A percentile compares a stretch with the other conserved stretches of the same genome.
These are phyloP conservation scores for Tulasnella sp. DNA, from an alignment of 768 basidiomycete species.

Conservation along the genomic window DNA sequence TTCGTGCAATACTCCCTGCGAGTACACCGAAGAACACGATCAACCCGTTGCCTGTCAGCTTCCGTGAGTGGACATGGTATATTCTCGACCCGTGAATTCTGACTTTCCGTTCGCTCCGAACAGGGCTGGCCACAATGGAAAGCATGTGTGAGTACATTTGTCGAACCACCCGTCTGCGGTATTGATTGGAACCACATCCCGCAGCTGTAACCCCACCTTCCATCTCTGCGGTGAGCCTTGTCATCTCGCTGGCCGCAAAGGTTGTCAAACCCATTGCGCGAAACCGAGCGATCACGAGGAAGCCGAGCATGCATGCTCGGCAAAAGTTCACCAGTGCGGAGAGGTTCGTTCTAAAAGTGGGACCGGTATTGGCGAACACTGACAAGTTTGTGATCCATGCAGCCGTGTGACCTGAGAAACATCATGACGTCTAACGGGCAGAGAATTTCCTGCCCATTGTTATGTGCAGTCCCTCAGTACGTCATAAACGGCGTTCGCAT, in stretches of 20 bases:
- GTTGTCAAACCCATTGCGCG: slow-evolving; percentile 47
- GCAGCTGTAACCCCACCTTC: slow-evolving; percentile 45
- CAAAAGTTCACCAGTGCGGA: slow-evolving; percentile 48
- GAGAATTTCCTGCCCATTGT: slow-evolving; percentile 37
- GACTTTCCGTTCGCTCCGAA: background rate
- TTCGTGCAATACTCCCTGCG: slow-evolving; percentile 39
- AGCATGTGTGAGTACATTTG: slow-evolving; percentile 41
- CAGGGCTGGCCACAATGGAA: slow-evolving; percentile 53
- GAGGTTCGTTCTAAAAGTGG: slow-evolving; percentile 30
- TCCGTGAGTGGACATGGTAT: slow-evolving; percentile 34
- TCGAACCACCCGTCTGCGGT: too few relatives aligned
- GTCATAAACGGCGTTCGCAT: background rate
- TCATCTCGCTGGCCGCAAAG: slow-evolving; percentile 38
- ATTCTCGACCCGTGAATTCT: background rate
- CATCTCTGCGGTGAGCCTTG: slow-evolving; percentile 53
- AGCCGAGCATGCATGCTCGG: slow-evolving; percentile 47
- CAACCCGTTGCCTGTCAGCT: slow-evolving; percentile 35
- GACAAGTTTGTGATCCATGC: background rate
- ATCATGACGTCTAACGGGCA: slow-evolving; percentile 28
- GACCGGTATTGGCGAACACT: background rate
- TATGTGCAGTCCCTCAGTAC: slow-evolving; percentile 30
- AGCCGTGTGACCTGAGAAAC: slow-evolving; percentile 40
- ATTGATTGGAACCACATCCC: background rate
- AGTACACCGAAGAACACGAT: slow-evolving; percentile 36
- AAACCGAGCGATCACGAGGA: slow-evolving; percentile 46